Evolutionary conservation across 768 basidiomycete species (phyloP).

Genomic region (Leccinum disarticulatum): DNA sequence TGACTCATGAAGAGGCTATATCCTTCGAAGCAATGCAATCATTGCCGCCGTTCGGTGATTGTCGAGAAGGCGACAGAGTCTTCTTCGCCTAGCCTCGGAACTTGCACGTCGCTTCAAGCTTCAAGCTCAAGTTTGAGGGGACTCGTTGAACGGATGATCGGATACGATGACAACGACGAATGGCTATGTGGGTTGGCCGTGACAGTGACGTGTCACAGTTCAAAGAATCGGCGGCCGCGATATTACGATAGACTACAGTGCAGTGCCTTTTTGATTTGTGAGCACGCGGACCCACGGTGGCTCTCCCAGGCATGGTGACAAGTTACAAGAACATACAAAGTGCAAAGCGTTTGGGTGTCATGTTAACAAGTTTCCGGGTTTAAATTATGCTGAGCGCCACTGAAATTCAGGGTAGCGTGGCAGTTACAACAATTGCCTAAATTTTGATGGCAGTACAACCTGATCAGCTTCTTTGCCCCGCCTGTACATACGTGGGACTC

Average conservation of each 20-base stretch:
- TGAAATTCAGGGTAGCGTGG: slow-evolving; percentile 15
- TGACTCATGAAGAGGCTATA: slow-evolving; percentile 11
- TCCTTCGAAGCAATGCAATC: slow-evolving; percentile 1
- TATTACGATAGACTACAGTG: slow-evolving; percentile 17
- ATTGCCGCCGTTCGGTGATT: slow-evolving; percentile 7
- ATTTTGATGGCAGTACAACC: slow-evolving; percentile 31
- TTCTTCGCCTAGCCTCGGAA: slow-evolving; percentile 1
- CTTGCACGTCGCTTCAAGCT: background rate
- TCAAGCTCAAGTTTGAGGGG: background rate
- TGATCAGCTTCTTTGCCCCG: slow-evolving; percentile 37
- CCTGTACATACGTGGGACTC: slow-evolving; percentile 39
- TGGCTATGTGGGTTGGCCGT: background rate
- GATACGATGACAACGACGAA: background rate
- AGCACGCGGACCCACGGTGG: slow-evolving; percentile 6
- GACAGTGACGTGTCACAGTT: background rate
- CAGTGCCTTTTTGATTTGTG: slow-evolving; percentile 19
- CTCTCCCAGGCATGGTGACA: slow-evolving; percentile 3
- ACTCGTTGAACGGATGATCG: background rate
- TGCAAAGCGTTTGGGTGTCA: background rate
- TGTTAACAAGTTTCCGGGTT: background rate
- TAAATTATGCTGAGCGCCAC: slow-evolving; percentile 9
- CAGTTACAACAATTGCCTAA: slow-evolving; percentile 22
- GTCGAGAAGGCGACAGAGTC: slow-evolving; percentile 17
- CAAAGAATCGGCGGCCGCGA: background rate
- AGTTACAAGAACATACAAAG: slow-evolving; percentile 1